phyloP scores from a whole-genome alignment of 179 eudicot genomes.

The Spergularia azorica region DNA sequence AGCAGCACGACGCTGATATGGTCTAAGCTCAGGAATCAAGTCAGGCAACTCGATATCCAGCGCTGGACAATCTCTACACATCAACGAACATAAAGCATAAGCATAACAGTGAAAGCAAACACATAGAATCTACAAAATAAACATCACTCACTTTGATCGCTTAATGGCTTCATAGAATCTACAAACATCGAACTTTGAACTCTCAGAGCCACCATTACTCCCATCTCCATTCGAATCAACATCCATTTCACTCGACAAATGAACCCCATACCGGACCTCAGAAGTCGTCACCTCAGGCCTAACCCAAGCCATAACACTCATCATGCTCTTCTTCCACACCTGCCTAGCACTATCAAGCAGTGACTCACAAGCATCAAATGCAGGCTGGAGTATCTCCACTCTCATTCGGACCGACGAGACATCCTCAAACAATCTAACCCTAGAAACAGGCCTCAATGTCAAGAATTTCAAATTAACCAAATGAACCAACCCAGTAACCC shows the following conservation, averaged over 20 bases:
- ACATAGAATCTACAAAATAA: background rate
- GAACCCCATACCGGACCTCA: slow-evolving; percentile 73
- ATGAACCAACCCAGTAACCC: slow-evolving; percentile 77
- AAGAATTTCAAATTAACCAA: slow-evolving; percentile 58
- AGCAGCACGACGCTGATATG: slow-evolving; percentile 96
- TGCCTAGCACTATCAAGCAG: slow-evolving; percentile 66
- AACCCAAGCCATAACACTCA: slow-evolving; percentile 89
- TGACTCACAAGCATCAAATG: slow-evolving; percentile 79
- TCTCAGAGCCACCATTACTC: slow-evolving; percentile 29
- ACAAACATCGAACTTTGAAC: slow-evolving; percentile 67
- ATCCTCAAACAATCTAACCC: slow-evolving; percentile 39
- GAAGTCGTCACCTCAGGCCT: slow-evolving; percentile 88
- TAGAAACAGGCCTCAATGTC: slow-evolving; percentile 70
- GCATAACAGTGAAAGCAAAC: slow-evolving; percentile 12
- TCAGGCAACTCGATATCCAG: slow-evolving; percentile 67
- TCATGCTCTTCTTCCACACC: slow-evolving; percentile 88
- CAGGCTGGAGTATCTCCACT: slow-evolving; percentile 63
- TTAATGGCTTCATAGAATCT: slow-evolving; percentile 93
- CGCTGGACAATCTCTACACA: slow-evolving; percentile 66
- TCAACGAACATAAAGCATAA: slow-evolving; percentile 15
- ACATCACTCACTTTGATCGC: slow-evolving; percentile 80
- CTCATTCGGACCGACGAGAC: slow-evolving; percentile 57
- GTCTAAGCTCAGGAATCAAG: slow-evolving; percentile 88
- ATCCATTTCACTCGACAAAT: slow-evolving; percentile 29
- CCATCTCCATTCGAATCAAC: slow-evolving; percentile 21